Evolutionary conservation across 2,329 filamentous ascomycete species (phyloP).

Genomic region (Aspergillus aculeatinus): DNA sequence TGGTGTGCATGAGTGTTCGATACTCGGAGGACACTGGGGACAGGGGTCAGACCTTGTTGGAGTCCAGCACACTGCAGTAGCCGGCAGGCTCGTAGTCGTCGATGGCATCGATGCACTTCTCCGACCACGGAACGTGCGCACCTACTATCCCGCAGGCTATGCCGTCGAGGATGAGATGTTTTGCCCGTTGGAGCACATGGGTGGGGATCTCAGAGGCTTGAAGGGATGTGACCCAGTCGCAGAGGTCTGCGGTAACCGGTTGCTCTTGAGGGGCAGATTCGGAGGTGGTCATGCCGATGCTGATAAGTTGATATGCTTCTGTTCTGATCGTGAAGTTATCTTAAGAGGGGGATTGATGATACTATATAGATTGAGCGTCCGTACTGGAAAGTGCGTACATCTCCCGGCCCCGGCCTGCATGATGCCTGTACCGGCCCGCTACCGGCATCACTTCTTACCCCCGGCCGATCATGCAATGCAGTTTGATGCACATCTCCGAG

Average conservation of each 20-base stretch:
- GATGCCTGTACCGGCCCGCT: too few relatives aligned
- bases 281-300: too few relatives aligned
- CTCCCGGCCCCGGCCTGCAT: too few relatives aligned
- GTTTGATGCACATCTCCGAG: too few relatives aligned
- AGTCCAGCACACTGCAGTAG: slow-evolving; percentile 20
- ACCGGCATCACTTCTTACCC: too few relatives aligned
- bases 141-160: slow-evolving; percentile 44
- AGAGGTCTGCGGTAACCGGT: slow-evolving; percentile 7
- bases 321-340: too few relatives aligned
- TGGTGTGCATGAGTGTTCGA: neutral
- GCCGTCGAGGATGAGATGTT: slow-evolving; percentile 48
- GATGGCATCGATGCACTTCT: slow-evolving; percentile 35
- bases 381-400: too few relatives aligned
- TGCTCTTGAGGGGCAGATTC: too few relatives aligned
- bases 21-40: neutral
- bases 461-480: too few relatives aligned
- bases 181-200: slow-evolving; percentile 34
- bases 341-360: too few relatives aligned
- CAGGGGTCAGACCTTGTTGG: slow-evolving; percentile 10
- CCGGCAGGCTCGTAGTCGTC: slow-evolving; percentile 33
- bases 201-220: slow-evolving; percentile 31
- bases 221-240: slow-evolving; percentile 10
- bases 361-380: too few relatives aligned
- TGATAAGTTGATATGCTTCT: too few relatives aligned
- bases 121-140: slow-evolving; percentile 44